A percentile compares a stretch with the other conserved stretches of the same genome.
Evolutionary conservation across 228 moss, liverwort and hornwort genomes (phyloP).

Genomic region (Sphagnum magellanicum): DNA sequence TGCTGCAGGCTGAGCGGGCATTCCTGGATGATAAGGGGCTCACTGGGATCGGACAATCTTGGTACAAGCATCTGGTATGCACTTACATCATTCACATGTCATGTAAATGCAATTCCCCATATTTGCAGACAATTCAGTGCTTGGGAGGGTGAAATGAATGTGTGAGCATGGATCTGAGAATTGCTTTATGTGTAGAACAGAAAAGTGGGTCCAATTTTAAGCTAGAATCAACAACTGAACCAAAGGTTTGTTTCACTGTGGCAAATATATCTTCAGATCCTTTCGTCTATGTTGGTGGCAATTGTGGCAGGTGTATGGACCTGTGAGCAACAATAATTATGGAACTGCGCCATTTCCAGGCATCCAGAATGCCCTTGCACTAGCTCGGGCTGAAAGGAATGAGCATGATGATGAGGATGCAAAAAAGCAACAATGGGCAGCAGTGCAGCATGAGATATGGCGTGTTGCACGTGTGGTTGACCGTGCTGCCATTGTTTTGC

Average conservation of each 20-base stretch:
- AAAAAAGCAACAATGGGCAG: slow-evolving; percentile 37
- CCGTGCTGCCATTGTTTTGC: slow-evolving; percentile 44
- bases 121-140: not conserved
- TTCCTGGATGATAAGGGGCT: slow-evolving; percentile 71
- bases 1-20: slow-evolving; percentile 70
- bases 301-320: slow-evolving; percentile 70
- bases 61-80: slow-evolving; percentile 80
- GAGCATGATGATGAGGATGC: not conserved
- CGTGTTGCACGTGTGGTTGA: slow-evolving; percentile 47
- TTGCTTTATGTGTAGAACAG: not conserved
- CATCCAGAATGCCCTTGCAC: slow-evolving; percentile 32
- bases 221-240: no score
- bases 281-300: no score
- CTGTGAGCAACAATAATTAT: slow-evolving; percentile 41
- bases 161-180: not conserved
- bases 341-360: slow-evolving; percentile 58
- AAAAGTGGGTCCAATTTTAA: not conserved
- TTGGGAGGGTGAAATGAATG: not conserved
- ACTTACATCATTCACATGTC: not conserved
- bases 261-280: no score
- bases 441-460: slow-evolving; percentile 83
- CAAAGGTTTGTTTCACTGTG: no score
- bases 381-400: slow-evolving; percentile 14
- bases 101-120: not conserved
- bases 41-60: slow-evolving; percentile 25